Evolutionary conservation across 345 rosid species (phyloP), one percentile per base, ranked within the genome.

Genomic region (Lenwebbia sp.): DNA sequence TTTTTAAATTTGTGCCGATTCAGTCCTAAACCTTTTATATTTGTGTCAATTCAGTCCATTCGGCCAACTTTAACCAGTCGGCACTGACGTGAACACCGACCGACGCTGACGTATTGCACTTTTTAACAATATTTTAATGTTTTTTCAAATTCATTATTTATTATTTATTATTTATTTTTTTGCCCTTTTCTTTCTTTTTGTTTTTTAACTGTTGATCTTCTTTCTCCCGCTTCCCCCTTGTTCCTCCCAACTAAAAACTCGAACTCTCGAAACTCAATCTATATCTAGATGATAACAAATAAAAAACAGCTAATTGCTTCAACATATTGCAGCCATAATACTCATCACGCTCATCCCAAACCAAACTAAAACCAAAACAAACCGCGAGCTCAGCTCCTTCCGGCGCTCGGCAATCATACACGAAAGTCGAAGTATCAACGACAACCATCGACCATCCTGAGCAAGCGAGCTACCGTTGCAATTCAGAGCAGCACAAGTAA

Each of bases 301-400:
- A 33, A 47, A 13, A 33, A 70, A 70, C 78, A 5, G 25, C 26
- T 0, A 17, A 70, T 33, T 37, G 78, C 78, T 62, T 62, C 40
- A 30, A 28, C 0, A 30, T 0, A 19, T 3, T 3, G 41, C 41
- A 30, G 14, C 22, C 0, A 13, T 2, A 25, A 14, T 28, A 60
- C 40, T 62, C 40, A 14, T 14, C 75, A 62, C 11, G 75, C 6
- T 62, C 75, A 11, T 28, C 41, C 41, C 41, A 14, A 70, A 4
- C 47, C 78, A 70, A 37, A 70, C 13, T 3, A 37, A 70, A 33
- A 70, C 47, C 78, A 37, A 22, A 62, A 62, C 41, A 26, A 70
- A 23, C 47, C 78, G 21, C 47, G 26, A 37, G 47, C 47, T 37
- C 47, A 33, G 78, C 47, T 19, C 25, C 78, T 37, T 37, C 78